Conservation (phyloP, 129 eudicot species). For the Centella asiatica region DNA sequence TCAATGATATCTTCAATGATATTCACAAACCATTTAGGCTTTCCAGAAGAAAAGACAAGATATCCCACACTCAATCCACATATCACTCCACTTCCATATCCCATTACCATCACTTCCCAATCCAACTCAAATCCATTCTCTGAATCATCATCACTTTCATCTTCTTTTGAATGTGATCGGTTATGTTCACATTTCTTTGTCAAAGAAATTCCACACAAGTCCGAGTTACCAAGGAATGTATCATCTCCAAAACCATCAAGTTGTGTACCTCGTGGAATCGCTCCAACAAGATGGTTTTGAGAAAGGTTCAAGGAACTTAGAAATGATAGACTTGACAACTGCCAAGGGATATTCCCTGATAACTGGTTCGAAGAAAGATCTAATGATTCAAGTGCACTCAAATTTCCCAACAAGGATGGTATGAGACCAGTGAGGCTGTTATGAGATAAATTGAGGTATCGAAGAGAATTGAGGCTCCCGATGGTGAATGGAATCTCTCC, state of each 20-base stretch:
- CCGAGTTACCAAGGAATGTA: constrained; percentile 23
- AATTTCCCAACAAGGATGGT: constrained; percentile 14
- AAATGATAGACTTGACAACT: constrained; percentile 15
- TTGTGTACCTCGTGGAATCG: constrained; percentile 30
- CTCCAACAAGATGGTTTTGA: constrained; percentile 24
- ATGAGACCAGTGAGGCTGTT: constrained; percentile 22
- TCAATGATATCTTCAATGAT: neutral
- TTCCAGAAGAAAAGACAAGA: neutral
- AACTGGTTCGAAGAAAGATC: constrained; percentile 33
- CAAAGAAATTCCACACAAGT: constrained; percentile 33
- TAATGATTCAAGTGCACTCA: constrained; percentile 23
- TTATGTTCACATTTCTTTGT: constrained; percentile 22
- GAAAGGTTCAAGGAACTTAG: constrained; percentile 26
- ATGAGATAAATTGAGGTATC: constrained; percentile 32
- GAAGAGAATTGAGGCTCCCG: constrained; percentile 21
- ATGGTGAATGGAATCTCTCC: constrained; percentile 27
- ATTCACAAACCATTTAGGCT: neutral
- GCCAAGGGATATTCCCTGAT: constrained; percentile 24
- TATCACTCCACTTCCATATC: neutral
- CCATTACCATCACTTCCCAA: too few relatives aligned
- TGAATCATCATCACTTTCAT: too few relatives aligned
- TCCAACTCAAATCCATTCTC: too few relatives aligned
- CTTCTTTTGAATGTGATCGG: too few relatives aligned
- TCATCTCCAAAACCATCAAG: constrained; percentile 17
- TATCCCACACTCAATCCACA: neutral